These are phyloP conservation scores for Meyerozyma carpophila DNA, from an alignment of 1,139 yeast species.

Conservation along the genomic window DNA sequence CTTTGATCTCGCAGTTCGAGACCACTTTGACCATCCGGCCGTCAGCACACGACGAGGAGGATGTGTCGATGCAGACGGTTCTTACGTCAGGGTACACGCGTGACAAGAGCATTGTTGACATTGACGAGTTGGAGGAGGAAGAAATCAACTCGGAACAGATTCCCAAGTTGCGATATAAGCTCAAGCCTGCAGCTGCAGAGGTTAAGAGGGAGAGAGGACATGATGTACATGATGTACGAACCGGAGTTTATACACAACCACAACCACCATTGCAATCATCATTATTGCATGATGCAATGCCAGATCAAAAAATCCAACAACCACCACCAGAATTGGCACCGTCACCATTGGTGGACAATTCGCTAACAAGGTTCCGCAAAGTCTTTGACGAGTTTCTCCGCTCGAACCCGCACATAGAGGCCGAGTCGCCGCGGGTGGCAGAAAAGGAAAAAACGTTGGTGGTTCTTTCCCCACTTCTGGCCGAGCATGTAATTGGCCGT, in stretches of 20 bases:
- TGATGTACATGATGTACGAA: slow-evolving; percentile 4
- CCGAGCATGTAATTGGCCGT: slow-evolving; percentile 69
- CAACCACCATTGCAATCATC: neutral
- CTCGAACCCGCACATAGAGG: slow-evolving; percentile 51
- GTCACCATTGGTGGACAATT: slow-evolving; percentile 15
- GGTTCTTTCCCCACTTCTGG: slow-evolving; percentile 53
- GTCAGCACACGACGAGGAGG: slow-evolving; percentile 29
- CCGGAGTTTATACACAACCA: neutral
- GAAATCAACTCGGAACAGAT: slow-evolving; percentile 31
- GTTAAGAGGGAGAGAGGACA: slow-evolving; percentile 1
- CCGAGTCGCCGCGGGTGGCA: slow-evolving; percentile 42
- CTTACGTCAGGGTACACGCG: slow-evolving; percentile 23
- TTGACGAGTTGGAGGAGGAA: slow-evolving; percentile 27
- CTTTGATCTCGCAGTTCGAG: slow-evolving; percentile 44
- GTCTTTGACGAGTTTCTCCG: slow-evolving; percentile 45
- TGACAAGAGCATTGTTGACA: slow-evolving; percentile 29
- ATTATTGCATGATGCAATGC: neutral
- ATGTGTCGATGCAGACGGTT: slow-evolving; percentile 39
- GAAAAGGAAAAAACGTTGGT: slow-evolving; percentile 48
- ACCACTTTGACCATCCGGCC: slow-evolving; percentile 42
- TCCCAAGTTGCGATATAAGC: slow-evolving; percentile 23
- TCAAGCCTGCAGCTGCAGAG: slow-evolving; percentile 2
- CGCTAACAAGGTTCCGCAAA: slow-evolving; percentile 33
- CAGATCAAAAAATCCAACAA: neutral
- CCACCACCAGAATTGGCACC: neutral